Conservation (phyloP, 2,329 filamentous ascomycete genomes). For the Claviceps spartinae region DNA sequence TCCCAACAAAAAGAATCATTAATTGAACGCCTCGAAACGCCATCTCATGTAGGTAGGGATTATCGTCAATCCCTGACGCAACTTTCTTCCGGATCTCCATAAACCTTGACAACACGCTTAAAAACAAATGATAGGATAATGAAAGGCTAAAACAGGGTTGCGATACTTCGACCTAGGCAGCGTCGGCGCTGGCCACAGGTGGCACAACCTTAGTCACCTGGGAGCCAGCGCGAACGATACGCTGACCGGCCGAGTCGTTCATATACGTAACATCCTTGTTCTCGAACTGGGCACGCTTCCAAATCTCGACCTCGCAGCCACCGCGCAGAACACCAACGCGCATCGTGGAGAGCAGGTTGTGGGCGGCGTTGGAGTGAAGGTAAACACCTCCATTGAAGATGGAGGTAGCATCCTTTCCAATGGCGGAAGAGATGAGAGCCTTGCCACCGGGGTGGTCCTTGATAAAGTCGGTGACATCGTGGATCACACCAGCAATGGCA, state of each 20-base stretch:
- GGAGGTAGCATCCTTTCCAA: constrained; percentile 79
- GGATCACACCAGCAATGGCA: constrained; percentile 70
- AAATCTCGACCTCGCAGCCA: constrained; percentile 82
- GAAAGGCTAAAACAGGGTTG: neutral
- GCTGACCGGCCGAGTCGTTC: constrained; percentile 68
- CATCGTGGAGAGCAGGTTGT: constrained; percentile 82
- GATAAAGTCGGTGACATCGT: constrained; percentile 75
- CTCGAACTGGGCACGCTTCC: constrained; percentile 75
- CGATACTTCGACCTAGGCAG: constrained; percentile 40
- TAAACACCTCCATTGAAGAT: constrained; percentile 91
- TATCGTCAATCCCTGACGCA: neutral
- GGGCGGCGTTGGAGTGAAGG: constrained; percentile 77
- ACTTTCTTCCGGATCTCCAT: neutral
- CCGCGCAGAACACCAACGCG: constrained; percentile 75
- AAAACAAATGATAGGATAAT: neutral
- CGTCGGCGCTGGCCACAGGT: constrained; percentile 71
- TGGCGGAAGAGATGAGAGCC: constrained; percentile 67
- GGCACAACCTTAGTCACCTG: constrained; percentile 75
- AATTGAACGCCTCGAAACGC: constrained; percentile 3
- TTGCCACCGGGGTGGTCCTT: constrained; percentile 84
- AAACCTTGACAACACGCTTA: neutral
- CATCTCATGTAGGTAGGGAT: constrained; percentile 1
- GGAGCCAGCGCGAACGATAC: constrained; percentile 72
- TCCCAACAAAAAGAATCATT: neutral
- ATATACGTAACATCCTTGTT: constrained; percentile 71